Conservation (phyloP, 2,329 filamentous ascomycete genomes). For the Stenocarpella maydis region DNA sequence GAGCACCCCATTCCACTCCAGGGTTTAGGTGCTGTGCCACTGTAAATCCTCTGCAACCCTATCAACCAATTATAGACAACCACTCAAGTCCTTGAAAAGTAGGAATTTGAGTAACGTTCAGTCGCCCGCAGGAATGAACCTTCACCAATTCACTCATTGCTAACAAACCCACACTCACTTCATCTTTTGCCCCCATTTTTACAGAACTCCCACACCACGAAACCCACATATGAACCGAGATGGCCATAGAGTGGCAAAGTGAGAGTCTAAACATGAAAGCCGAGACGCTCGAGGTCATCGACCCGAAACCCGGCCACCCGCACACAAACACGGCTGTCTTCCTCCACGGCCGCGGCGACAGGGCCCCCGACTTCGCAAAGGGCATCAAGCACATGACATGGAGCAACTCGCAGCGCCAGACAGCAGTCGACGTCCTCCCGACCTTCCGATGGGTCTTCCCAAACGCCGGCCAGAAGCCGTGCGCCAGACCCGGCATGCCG, state of each 20-base stretch:
- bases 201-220: too few species aligned
- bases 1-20: not conserved
- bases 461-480: constrained; percentile 40
- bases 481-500: constrained; percentile 40
- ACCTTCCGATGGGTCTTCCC: constrained; percentile 59
- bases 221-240: not conserved
- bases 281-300: not conserved
- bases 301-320: constrained; percentile 35
- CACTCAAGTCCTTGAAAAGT: not conserved
- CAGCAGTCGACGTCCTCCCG: constrained; percentile 51
- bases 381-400: constrained; percentile 40
- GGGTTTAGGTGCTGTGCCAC: constrained; percentile 1
- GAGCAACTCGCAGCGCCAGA: constrained; percentile 43
- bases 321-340: constrained; percentile 55
- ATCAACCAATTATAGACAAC: not conserved
- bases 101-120: too few species aligned
- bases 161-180: not conserved
- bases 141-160: not conserved
- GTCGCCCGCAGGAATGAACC: too few species aligned
- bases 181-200: too few species aligned
- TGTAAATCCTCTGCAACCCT: not conserved
- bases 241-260: constrained; percentile 26
- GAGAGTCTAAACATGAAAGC: not conserved
- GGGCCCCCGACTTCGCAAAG: constrained; percentile 43
- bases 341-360: constrained; percentile 56